Conservation (phyloP, 768 basidiomycete species). For the Mycena filopes region DNA sequence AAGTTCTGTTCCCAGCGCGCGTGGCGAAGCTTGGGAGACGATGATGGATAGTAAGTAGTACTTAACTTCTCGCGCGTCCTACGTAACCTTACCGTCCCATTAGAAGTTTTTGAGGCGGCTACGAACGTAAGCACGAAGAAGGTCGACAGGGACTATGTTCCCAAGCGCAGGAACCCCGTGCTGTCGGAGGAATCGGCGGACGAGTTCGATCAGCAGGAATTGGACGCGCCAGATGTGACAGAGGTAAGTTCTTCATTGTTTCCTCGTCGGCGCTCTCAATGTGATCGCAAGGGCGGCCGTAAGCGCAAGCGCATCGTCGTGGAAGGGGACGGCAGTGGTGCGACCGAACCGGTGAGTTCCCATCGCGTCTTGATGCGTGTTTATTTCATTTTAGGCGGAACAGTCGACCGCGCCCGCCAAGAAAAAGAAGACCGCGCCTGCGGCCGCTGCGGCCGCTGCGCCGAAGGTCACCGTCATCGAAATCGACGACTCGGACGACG, state of each 20-base stretch:
- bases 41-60: neutral
- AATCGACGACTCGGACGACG: too few species aligned
- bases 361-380: too few species aligned
- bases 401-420: neutral
- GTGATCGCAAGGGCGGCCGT: neutral
- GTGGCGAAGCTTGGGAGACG: too few species aligned
- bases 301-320: neutral
- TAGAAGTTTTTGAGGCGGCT: too few species aligned
- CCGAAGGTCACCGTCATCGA: slow-evolving; percentile 8
- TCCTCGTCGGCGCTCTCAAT: neutral
- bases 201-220: neutral
- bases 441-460: neutral
- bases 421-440: neutral
- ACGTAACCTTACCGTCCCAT: too few species aligned
- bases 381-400: neutral
- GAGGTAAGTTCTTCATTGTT: neutral
- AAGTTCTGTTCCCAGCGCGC: too few species aligned
- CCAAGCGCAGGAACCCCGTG: too few species aligned
- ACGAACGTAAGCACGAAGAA: too few species aligned
- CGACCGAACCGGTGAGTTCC: neutral
- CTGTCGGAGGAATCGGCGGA: too few species aligned
- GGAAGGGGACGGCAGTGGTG: neutral
- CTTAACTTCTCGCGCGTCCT: too few species aligned
- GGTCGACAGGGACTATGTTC: too few species aligned
- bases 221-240: neutral